Evolutionary conservation across 345 rosid species (phyloP), one percentile per base, ranked within the genome.

Genomic region (Noccaea bulbosa): DNA sequence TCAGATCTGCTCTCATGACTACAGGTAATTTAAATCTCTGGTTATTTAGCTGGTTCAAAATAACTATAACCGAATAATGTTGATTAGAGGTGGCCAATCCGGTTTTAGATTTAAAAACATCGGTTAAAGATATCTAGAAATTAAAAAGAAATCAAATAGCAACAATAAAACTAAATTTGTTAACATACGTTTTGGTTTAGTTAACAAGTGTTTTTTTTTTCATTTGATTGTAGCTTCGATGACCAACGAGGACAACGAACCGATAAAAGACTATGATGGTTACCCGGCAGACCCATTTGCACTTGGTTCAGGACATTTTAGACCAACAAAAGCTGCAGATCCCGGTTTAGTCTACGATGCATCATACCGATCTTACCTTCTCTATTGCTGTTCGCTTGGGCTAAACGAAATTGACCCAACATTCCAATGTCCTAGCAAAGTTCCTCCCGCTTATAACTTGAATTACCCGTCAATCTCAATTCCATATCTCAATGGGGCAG

Each of bases 281-380:
- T 61, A 47, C 3, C 12, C 16, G 0, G 83, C 84, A 5, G 80
- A 62, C 40, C 88, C 98, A 7, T 87, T 92, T 34, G 73, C 78
- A 1, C 68, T 65, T 15, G 92, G 92, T 1, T 76, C 89, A 2
- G 94, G 92, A 39, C 93, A 85, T 66, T 76, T 89, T 47, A 70
- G 55, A 17, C 94, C 89, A 1, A 57, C 70, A 7, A 79, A 45
- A 47, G 89, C 92, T 5, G 82, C 81, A 3, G 83, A 84, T 62
- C 96, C 93, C 2, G 98, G 93, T 39, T 86, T 89, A 4, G 78
- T 89, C 39, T 92, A 92, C 6, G 89, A 86, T 40, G 79, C 86
- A 62, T 74, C 88, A 0, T 80, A 75, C 48, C 16, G 3, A 11
- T 91, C 87, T 66, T 89, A 89, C 68, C 51, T 81, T 48, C 70